These are phyloP conservation scores for Exophiala spinifera DNA, from an alignment of 2,329 filamentous ascomycete species.

Conservation along the genomic window DNA sequence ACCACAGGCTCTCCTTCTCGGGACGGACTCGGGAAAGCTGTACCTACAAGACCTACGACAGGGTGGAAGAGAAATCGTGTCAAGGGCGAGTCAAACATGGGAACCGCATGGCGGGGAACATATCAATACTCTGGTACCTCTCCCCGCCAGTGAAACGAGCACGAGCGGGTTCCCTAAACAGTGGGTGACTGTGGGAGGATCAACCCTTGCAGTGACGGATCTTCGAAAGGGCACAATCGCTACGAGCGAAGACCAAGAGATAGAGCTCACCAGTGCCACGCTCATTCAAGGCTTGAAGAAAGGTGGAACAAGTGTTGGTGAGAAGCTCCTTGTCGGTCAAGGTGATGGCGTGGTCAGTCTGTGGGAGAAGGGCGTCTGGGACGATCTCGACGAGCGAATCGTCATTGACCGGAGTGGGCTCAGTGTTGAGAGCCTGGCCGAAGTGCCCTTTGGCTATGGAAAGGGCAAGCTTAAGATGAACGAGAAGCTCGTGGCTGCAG, in stretches of 20 bases:
- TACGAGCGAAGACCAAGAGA: slow-evolving; percentile 90
- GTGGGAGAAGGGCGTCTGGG: slow-evolving; percentile 94
- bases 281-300: slow-evolving; percentile 75
- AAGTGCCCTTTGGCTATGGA: slow-evolving; percentile 68
- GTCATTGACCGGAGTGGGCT: slow-evolving; percentile 72
- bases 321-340: slow-evolving; percentile 73
- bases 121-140: slow-evolving; percentile 78
- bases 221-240: slow-evolving; percentile 80
- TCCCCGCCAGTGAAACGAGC: slow-evolving; percentile 74
- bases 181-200: slow-evolving; percentile 90
- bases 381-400: slow-evolving; percentile 88
- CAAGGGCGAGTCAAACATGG: slow-evolving; percentile 65
- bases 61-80: slow-evolving; percentile 39
- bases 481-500: slow-evolving; percentile 60
- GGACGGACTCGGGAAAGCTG: slow-evolving; percentile 83
- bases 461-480: slow-evolving; percentile 62
- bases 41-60: slow-evolving; percentile 80
- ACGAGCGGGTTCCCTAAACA: slow-evolving; percentile 90
- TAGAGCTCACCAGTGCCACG: slow-evolving; percentile 78
- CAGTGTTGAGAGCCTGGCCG: slow-evolving; percentile 72
- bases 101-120: slow-evolving; percentile 83
- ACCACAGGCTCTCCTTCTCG: slow-evolving; percentile 81
- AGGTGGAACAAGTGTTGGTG: slow-evolving; percentile 63
- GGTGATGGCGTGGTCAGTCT: slow-evolving; percentile 79
- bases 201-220: slow-evolving; percentile 86